These are phyloP conservation scores for Yamadazyma akitaensis DNA, from an alignment of 805 yeast genomes.

Conservation along the genomic window DNA sequence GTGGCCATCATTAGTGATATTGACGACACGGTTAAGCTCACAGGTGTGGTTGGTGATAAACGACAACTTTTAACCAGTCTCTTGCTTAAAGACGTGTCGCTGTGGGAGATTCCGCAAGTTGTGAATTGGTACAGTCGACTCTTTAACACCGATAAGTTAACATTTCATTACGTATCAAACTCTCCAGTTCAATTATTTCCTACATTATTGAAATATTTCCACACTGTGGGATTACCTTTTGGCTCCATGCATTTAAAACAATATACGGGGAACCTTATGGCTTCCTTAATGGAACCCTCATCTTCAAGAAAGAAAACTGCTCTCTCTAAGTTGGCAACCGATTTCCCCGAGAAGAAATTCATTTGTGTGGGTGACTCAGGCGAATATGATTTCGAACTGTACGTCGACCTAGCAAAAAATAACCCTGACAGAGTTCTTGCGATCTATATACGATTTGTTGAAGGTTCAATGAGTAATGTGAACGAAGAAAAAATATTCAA, in stretches of 20 bases:
- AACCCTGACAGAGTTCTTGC: slow-evolving; percentile 66
- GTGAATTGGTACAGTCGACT: slow-evolving; percentile 67
- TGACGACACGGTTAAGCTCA: slow-evolving; percentile 88
- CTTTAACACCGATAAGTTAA: slow-evolving; percentile 39
- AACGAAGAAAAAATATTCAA: slow-evolving; percentile 37
- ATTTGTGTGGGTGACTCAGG: slow-evolving; percentile 94
- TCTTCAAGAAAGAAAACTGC: slow-evolving; percentile 73
- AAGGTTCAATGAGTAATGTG: slow-evolving; percentile 59
- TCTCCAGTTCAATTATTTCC: slow-evolving; percentile 88
- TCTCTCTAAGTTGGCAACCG: slow-evolving; percentile 58
- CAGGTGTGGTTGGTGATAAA: slow-evolving; percentile 89
- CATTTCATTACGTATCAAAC: slow-evolving; percentile 93
- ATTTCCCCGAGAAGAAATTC: slow-evolving; percentile 76
- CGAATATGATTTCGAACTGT: slow-evolving; percentile 92
- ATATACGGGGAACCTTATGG: slow-evolving; percentile 77
- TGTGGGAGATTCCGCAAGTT: slow-evolving; percentile 75
- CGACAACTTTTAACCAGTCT: slow-evolving; percentile 77
- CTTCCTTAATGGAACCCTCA: slow-evolving; percentile 83
- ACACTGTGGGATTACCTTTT: slow-evolving; percentile 55
- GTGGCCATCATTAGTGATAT: slow-evolving; percentile 82
- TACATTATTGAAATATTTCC: slow-evolving; percentile 55
- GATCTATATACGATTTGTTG: slow-evolving; percentile 78
- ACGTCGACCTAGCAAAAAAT: slow-evolving; percentile 59
- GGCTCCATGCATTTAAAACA: slow-evolving; percentile 88
- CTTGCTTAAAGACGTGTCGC: slow-evolving; percentile 59